phyloP scores from a whole-genome alignment of 2,329 filamentous ascomycete species.

The Acephala macrosclerotiorum region DNA sequence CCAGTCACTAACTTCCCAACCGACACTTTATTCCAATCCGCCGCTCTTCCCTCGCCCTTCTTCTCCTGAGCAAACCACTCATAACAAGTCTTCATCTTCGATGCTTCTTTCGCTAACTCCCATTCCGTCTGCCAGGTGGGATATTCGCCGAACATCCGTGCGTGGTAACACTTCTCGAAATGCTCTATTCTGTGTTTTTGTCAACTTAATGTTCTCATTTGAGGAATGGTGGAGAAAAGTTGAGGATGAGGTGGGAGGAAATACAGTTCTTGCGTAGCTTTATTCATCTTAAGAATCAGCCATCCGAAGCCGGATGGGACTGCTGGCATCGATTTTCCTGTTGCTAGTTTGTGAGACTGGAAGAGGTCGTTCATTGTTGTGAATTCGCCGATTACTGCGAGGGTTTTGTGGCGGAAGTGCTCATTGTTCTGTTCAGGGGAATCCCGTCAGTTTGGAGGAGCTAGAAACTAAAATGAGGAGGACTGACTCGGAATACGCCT shows the following conservation, averaged over 20 bases:
- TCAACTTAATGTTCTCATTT: background rate
- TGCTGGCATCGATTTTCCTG: slow-evolving; percentile 24
- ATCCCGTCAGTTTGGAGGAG: background rate
- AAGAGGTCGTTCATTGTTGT: slow-evolving; percentile 30
- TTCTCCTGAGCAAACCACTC: slow-evolving; percentile 25
- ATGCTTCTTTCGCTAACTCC: slow-evolving; percentile 24
- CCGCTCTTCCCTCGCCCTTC: slow-evolving; percentile 7
- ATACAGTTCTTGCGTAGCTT: slow-evolving; percentile 28
- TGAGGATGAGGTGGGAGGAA: background rate
- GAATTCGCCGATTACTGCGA: slow-evolving; percentile 25
- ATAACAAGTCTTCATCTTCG: slow-evolving; percentile 29
- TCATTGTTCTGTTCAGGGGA: slow-evolving; percentile 24
- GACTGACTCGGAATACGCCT: slow-evolving; percentile 30
- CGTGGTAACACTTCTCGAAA: slow-evolving; percentile 22
- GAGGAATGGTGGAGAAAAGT: background rate
- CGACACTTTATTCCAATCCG: slow-evolving; percentile 27
- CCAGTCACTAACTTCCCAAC: slow-evolving; percentile 26
- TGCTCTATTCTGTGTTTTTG: slow-evolving; percentile 20
- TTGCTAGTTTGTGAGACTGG: slow-evolving; percentile 23
- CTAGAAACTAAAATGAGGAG: no score
- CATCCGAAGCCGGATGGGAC: slow-evolving; percentile 26
- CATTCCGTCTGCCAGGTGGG: slow-evolving; percentile 19
- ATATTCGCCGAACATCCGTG: slow-evolving; percentile 23
- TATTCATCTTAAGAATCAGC: slow-evolving; percentile 30
- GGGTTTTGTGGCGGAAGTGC: slow-evolving; percentile 24